Conservation (phyloP, 345 rosid species). For the Dovyalis caffra region DNA sequence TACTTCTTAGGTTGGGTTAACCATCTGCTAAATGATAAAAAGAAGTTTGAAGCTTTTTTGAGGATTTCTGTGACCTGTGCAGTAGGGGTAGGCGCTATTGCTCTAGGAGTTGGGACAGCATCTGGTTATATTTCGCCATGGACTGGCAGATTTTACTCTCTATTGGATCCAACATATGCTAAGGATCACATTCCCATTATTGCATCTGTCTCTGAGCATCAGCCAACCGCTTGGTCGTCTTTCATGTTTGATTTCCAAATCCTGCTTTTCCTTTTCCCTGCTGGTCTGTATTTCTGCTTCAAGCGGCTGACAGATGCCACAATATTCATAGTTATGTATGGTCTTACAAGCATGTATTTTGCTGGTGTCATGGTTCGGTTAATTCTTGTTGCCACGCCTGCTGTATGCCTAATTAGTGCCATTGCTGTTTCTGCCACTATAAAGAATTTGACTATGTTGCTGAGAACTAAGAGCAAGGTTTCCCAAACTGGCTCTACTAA, state of each 20-base stretch:
- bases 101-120: constrained; percentile 84
- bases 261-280: constrained; percentile 96
- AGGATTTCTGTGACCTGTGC: constrained; percentile 77
- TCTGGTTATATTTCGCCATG: constrained; percentile 99
- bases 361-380: constrained; percentile 99
- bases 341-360: constrained; percentile 97
- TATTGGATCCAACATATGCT: constrained; percentile 96
- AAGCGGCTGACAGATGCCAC: constrained; percentile 93
- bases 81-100: constrained; percentile 64
- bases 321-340: constrained; percentile 97
- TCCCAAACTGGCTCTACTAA: constrained; percentile 58
- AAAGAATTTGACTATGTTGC: constrained; percentile 71
- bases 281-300: constrained; percentile 98
- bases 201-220: constrained; percentile 99
- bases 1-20: constrained; percentile 95
- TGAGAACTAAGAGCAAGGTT: constrained; percentile 72
- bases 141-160: constrained; percentile 96
- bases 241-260: constrained; percentile 98
- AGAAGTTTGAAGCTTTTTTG: constrained; percentile 84
- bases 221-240: constrained; percentile 99
- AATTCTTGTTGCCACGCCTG: constrained; percentile 97
- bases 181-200: constrained; percentile 98
- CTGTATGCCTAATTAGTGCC: constrained; percentile 92
- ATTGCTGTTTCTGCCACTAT: constrained; percentile 95
- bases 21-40: constrained; percentile 74